Base-by-base conservation (phyloP, 1,139 yeast species). In the Suhomyces bribrorum region DNA sequence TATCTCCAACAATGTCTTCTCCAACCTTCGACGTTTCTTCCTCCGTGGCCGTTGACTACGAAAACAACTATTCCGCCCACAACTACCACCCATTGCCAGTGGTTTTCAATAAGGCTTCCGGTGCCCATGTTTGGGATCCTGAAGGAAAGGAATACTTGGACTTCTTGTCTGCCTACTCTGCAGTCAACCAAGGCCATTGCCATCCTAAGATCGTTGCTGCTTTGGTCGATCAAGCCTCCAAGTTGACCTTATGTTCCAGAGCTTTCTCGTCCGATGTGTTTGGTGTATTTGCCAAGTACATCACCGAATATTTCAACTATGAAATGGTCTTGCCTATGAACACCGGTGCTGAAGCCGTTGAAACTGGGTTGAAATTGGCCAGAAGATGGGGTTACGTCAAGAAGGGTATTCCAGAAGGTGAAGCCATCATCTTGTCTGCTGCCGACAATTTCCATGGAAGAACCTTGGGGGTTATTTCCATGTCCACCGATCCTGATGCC, bases 311-410 rank as follows among this genome's bases (percentile, higher is more conserved):
- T 61, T 90, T 92, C 69, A 78, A 83, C 59, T 90, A 87, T 64
- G 98, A 90, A 57, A 83, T 82, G 86, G 92, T 90, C 7, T 73
- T 90, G 62, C 98, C 98, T 50, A 90, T 90, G 97, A 90, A 90
- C 72, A 90, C 97, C 7, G 98, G 98, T 59, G 97, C 97, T 20
- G 97, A 90, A 67, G 98, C 98, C 9, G 98, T 90, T 34, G 98
- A 90, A 69, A 88, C 97, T 31, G 96, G 86, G 26, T 74, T 92
- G 62, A 90, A 90, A 66, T 73, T 90, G 50, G 97, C 97, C 37
- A 82, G 98, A 76, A 82, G 92, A 71, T 90, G 97, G 97, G 97
- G 97, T 41, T 90, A 90, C 71, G 77, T 76, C 57, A 83, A 82
- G 64, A 90, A 90, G 73, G 86, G 86, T 4, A 90, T 90, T 52